Base-by-base conservation (phyloP, 495 filamentous ascomycete genomes). In the Penicillium odoratum region DNA sequence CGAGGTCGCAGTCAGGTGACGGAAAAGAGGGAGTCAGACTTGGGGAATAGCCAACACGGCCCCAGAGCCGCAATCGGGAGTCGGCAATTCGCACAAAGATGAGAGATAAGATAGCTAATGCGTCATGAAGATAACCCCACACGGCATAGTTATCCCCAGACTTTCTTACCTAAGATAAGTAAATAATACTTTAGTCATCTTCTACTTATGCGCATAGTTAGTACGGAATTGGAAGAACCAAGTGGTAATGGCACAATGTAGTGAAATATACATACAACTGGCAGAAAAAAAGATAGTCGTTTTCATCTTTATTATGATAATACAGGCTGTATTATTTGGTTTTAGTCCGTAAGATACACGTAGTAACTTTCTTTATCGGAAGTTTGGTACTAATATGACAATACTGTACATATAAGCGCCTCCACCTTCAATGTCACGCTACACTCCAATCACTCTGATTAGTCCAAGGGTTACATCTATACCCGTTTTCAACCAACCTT, bases 1-100 rank as follows among this genome's bases (percentile, higher is more conserved):
- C 62, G 58, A 64, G 62, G 46, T 64, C 57, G 59, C 59, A 65
- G 66, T 68, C 66, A 68, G 66, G 66, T 68, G 66, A 68, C 60
- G 30, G 42, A 48, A 46, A 50, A 51, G 51, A 40, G 33, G 55
- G 50, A 51, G 48, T 42, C 15, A 43, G 33, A 46, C 45, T 10
- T 46, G 25, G 16, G 33, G 58, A 48, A 53, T 53, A 53, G 49
- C 44, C 51, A 33, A 16, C 44, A 33, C 33, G 52, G 50, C 59
- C 55, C 51, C 56, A 63, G 63, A 64, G 62, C 64, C 64, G 65
- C 65, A 67, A 60, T 67, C 62, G 64, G 64, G 58, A 45, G 31
- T 52, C 36, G 48, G 45, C n/a, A 9, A 51, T 31, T 33, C 30
- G 38, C 16, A n/a, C n/a, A 25, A 16, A 51, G 46, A 30, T 16